Base-by-base conservation (phyloP, 1,284 basidiomycete species). In the Inonotus obliquus region DNA sequence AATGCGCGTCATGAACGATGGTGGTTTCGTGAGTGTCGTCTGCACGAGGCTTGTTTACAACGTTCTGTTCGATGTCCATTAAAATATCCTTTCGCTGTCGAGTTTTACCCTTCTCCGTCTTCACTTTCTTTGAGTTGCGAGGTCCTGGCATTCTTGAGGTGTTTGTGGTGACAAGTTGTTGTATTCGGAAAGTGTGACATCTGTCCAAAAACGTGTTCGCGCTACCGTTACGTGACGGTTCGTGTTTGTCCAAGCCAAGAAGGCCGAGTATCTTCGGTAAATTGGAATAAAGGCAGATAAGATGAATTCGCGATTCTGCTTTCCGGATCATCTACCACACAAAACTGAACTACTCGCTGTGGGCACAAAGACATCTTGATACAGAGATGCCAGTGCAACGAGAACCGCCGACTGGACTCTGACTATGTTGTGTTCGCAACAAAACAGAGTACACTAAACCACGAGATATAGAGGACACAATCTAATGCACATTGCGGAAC, bases 401-500 rank as follows among this genome's bases (percentile, higher is more conserved):
- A n/a, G n/a, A n/a, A n/a, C n/a, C n/a, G n/a, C n/a, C n/a, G n/a
- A n/a, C n/a, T n/a, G n/a, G n/a, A n/a, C n/a, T n/a, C n/a, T n/a
- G n/a, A n/a, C n/a, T n/a, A n/a, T n/a, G n/a, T n/a, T n/a, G n/a
- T n/a, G n/a, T n/a, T n/a, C n/a, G n/a, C n/a, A n/a, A n/a, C 41
- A 44, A 14, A 13, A 44, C 19, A 21, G 19, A 44, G 13, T 14
- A 14, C 19, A 5, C 19, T 44, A 21, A 14, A 4, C 41, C 41
- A 21, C 19, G 4, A 44, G 41, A 44, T 14, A 44, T 44, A 44
- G 41, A 4, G 6, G 41, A 44, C 1, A 19, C 14, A 44, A 44
- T 44, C 41, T 44, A 44, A 14, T 39, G 25, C 53, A 87, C 84
- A 73, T 91, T 90, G 66, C 86, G 86, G 76, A 93, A 96, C 71